phyloP scores from a whole-genome alignment of 2,329 filamentous ascomycete genomes.

The Epichloe aotearoae region DNA sequence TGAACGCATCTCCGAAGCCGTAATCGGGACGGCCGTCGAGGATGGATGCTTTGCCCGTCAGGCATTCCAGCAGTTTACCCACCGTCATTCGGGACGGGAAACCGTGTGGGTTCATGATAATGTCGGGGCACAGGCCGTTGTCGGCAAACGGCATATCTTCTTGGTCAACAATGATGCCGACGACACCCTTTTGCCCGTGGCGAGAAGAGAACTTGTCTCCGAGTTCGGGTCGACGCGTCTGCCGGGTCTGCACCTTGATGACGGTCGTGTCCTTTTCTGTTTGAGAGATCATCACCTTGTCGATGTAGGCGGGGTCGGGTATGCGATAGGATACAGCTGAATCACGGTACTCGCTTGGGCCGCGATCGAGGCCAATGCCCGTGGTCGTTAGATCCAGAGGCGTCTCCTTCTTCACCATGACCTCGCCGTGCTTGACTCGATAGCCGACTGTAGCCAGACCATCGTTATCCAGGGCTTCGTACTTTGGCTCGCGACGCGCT shows the following conservation, averaged over 20 bases:
- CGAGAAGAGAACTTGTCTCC: conserved; percentile 98
- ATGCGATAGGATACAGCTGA: conserved; percentile 68
- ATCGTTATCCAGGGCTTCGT: conserved; percentile 66
- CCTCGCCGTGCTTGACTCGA: conserved; percentile 63
- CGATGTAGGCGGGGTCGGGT: conserved; percentile 75
- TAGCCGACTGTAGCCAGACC: conserved; percentile 81
- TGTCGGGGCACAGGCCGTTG: conserved; percentile 81
- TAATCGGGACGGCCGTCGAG: conserved; percentile 77
- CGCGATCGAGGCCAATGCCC: conserved; percentile 54
- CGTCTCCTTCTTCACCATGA: conserved; percentile 81
- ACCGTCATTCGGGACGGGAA: conserved; percentile 99
- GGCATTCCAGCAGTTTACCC: conserved; percentile 89
- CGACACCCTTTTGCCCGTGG: conserved; percentile 96
- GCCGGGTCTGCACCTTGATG: conserved; percentile 90
- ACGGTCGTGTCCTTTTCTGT: conserved; percentile 78
- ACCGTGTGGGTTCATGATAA: conserved; percentile 99
- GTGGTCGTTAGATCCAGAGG: conserved; percentile 66
- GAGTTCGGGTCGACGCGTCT: conserved; percentile 86
- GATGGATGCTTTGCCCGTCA: conserved; percentile 88
- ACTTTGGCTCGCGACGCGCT: conserved; percentile 49
- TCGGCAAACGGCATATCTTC: conserved; percentile 96
- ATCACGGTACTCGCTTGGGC: conserved; percentile 51
- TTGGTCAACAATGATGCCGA: conserved; percentile 91
- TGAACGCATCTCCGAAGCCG: conserved; percentile 67
- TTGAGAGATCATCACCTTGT: conserved; percentile 89